Evolutionary conservation across 768 basidiomycete genomes (phyloP).

Genomic region (Collybia nuda): DNA sequence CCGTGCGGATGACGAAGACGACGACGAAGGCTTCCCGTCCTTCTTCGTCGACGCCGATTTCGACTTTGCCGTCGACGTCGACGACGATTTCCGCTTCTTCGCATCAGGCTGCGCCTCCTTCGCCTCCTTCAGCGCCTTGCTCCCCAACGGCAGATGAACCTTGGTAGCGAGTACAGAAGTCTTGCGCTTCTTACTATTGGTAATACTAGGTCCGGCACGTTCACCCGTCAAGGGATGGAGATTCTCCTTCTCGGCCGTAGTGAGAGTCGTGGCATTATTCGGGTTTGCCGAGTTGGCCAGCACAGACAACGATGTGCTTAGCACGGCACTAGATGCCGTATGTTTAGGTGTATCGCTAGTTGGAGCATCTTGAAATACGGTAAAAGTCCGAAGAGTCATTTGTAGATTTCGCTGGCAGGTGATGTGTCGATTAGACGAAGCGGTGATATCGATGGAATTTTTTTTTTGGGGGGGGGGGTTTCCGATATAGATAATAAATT

Average conservation of each 20-base stretch:
- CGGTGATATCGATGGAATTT: conserved; percentile 1
- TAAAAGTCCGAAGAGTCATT: conserved; percentile 61
- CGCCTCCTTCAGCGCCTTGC: conserved; percentile 46
- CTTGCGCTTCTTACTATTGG: conserved; percentile 61
- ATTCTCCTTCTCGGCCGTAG: conserved; percentile 73
- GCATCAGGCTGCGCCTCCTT: conserved; percentile 42
- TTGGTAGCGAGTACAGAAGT: conserved; percentile 59
- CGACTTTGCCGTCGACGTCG: conserved; percentile 26
- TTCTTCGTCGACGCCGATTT: conserved; percentile 36
- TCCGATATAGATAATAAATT: neutral
- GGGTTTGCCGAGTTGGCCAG: conserved; percentile 15
- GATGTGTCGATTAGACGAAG: conserved; percentile 5
- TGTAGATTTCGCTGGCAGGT: conserved; percentile 3
- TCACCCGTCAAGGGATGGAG: conserved; percentile 73
- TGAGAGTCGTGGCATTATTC: conserved; percentile 28
- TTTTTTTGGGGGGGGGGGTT: too few species aligned
- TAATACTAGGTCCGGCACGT: conserved; percentile 40
- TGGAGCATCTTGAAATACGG: conserved; percentile 62
- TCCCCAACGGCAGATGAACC: conserved; percentile 30
- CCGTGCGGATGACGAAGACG: too few species aligned
- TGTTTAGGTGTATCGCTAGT: conserved; percentile 30
- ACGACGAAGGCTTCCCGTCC: conserved; percentile 29
- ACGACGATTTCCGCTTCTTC: conserved; percentile 64
- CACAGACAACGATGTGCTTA: conserved; percentile 21
- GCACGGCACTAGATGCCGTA: conserved; percentile 26